Base-by-base conservation (phyloP, 2,329 filamentous ascomycete species). In the Rhynchosporium secalis region DNA sequence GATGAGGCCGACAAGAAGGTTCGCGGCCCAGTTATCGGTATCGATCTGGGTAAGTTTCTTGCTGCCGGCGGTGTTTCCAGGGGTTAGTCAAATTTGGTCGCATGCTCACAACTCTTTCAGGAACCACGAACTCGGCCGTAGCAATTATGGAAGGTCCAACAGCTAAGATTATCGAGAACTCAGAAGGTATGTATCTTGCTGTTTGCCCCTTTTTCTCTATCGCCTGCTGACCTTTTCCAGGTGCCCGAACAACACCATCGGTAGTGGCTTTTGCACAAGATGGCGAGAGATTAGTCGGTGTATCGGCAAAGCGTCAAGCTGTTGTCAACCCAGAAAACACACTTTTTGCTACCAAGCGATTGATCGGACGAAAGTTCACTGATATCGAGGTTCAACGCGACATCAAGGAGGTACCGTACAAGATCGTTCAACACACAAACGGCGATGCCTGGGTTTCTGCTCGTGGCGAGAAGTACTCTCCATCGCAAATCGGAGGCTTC, bases 291-390 rank as follows among this genome's bases (percentile, higher is more conserved):
- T 85, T 98, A 67, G 94, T 98, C 70, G 94, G 94, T 89, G 92
- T 97, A 71, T 92, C 94, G 66, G 94, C 94, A 73, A 98, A 98
- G 87, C 92, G 93, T 76, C 94, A 98, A 82, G 94, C 93, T 68
- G 94, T 97, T 72, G 93, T 98, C 74, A 98, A 98, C 84, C 94
- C 94, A 65, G 93, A 97, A 80, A 97, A 97, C 84, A 98, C 94
- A 62, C 87, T 98, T 63, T 98, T 97, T 78, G 94, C 93, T 78
- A 97, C 94, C 70, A 98, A 98, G 88, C 92, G 94, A 86, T 87
- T 98, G 77, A 97, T 98, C 78, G 94, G 94, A 75, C 91, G 94
- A 78, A 97, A 97, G 84, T 98, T 94, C 84, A 92, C 86, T 77
- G 94, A 98, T 73, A 76, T 83, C 69, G 94, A 98, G 84, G 92